Base-by-base conservation (phyloP, 768 basidiomycete species). In the Suillus subluteus region DNA sequence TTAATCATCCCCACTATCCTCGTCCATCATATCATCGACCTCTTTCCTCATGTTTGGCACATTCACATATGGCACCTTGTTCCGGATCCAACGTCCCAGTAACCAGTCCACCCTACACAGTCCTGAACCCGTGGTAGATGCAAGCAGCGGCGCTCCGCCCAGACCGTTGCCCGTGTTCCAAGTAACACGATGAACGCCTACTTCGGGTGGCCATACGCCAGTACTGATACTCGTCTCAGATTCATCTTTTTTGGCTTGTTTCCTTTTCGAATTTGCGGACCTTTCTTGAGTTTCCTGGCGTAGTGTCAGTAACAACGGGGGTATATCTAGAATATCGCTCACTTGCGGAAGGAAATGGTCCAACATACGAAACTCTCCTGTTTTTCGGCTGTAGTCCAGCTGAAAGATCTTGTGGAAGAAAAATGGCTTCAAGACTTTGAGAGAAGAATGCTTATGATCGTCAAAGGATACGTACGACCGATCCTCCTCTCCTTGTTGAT, bases 161-260 rank as follows among this genome's bases (percentile, higher is more conserved):
- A 94, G 81, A 1, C 95, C 95, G 58, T 88, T 88, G 3, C 85
- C 87, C 58, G 81, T 83, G 76, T 98, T 92, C 97, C 97, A 99
- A 2, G 79, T 81, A 0, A 91, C 91, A 2, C 89, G 32, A 32
- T 32, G 32, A 5, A 32, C 32, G 1, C 32, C 32, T 1, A 95
- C 87, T 72, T 95, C 86, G 4, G 32, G 2, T 0, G 92, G 83
- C 95, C 96, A 98, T 0, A 90, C 88, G 3, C 90, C 89, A 0
- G 89, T 86, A 62, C 85, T 79, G 58, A 76, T 73, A 13, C 79
- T 73, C 37, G 26, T 21, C 9, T 67, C 69, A 13, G 46, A 54
- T 7, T 73, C 73, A 6, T 74, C 73, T 62, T 71, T 73, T 71
- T 68, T 73, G 46, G 62, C 72, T 67, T 61, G 72, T 73, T 76